phyloP scores from a whole-genome alignment of 345 rosid species.

The Microcos paniculata region DNA sequence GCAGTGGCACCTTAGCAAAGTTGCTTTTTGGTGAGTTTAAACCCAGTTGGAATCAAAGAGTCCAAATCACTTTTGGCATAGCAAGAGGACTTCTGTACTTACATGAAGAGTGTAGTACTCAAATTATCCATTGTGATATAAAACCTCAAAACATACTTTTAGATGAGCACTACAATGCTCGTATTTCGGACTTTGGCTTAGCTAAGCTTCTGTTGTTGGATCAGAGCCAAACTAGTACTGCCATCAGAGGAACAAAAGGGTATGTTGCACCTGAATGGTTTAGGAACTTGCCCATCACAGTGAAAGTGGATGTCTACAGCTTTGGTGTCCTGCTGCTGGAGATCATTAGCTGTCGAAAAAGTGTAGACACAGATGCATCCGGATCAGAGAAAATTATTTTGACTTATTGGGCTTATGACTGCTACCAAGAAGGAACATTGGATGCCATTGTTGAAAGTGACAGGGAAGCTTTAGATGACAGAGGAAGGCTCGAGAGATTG shows the following conservation, averaged over 20 bases:
- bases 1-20: constrained; percentile 30
- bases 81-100: constrained; percentile 44
- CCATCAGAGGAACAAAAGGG: constrained; percentile 45
- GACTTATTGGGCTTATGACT: constrained; percentile 34
- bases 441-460: constrained; percentile 29
- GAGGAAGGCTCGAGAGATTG: constrained; percentile 19
- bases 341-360: constrained; percentile 38
- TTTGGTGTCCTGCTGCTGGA: constrained; percentile 43
- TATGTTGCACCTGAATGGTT: constrained; percentile 53
- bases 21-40: constrained; percentile 25
- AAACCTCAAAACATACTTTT: constrained; percentile 48
- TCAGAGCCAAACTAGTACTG: constrained; percentile 45
- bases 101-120: constrained; percentile 43
- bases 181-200: constrained; percentile 47
- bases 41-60: constrained; percentile 39
- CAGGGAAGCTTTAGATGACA: constrained; percentile 17
- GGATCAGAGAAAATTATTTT: constrained; percentile 32
- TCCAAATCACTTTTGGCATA: constrained; percentile 38
- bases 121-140: constrained; percentile 48
- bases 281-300: constrained; percentile 39
- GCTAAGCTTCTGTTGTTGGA: constrained; percentile 42
- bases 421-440: constrained; percentile 30
- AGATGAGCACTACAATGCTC: constrained; percentile 35
- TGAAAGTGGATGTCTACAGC: constrained; percentile 45
- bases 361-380: constrained; percentile 7